Percentiles rank a stretch among this genome's conserved stretches.
Conservation (phyloP, 2,329 filamentous ascomycete species). For the Claviceps sp. region DNA sequence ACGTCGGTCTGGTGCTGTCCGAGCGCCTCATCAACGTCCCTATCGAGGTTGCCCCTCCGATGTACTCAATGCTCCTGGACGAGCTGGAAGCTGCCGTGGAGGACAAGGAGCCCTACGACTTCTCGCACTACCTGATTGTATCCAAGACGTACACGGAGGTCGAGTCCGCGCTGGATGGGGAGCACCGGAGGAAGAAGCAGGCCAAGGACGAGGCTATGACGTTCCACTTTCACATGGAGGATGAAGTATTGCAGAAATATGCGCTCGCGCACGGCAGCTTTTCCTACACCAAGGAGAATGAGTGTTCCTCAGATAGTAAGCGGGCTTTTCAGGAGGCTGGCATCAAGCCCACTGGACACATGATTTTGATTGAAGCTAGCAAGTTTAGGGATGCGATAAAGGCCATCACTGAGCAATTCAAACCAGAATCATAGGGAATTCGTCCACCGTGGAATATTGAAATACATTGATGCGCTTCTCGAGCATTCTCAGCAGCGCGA, state of each 20-base stretch:
- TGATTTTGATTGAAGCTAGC: constrained; percentile 72
- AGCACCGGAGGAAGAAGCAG: constrained; percentile 49
- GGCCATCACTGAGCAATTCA: constrained; percentile 62
- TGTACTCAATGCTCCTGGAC: constrained; percentile 89
- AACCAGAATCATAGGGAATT: constrained; percentile 22
- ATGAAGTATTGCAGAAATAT: constrained; percentile 74
- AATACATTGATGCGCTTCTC: background rate
- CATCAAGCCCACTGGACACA: constrained; percentile 67
- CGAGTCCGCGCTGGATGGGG: constrained; percentile 61
- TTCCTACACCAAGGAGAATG: constrained; percentile 68
- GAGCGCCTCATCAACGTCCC: constrained; percentile 96
- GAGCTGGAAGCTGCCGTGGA: constrained; percentile 81
- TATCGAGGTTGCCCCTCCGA: constrained; percentile 78
- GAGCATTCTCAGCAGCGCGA: no score
- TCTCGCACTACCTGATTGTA: constrained; percentile 83
- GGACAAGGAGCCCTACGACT: constrained; percentile 83
- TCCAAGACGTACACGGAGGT: constrained; percentile 91
- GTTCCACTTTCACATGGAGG: constrained; percentile 93
- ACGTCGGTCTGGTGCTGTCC: constrained; percentile 76
- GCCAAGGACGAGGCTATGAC: constrained; percentile 45
- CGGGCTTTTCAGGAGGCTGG: constrained; percentile 89
- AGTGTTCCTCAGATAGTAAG: constrained; percentile 79
- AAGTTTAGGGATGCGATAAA: constrained; percentile 68
- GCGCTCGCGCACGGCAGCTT: constrained; percentile 58
- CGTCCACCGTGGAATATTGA: background rate